Evolutionary conservation across 2,329 filamentous ascomycete species (phyloP).

Genomic region (Rutstroemia sp.): DNA sequence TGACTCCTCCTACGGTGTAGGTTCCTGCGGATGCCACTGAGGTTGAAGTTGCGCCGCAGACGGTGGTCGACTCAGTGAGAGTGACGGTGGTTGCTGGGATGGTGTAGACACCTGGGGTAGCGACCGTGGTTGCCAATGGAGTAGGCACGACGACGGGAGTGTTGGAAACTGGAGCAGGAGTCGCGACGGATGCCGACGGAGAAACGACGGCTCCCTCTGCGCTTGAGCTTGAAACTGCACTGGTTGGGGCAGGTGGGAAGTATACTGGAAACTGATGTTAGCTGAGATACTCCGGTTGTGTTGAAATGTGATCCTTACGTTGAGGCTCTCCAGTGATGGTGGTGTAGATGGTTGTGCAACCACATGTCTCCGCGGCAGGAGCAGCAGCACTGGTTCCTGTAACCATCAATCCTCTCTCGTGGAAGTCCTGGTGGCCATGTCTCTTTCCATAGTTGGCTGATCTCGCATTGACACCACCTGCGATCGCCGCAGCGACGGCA

Average conservation of each 20-base stretch:
- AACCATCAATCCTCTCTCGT: slow-evolving; percentile 37
- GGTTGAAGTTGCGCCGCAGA: slow-evolving; percentile 56
- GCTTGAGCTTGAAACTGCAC: background rate
- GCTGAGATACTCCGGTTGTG: background rate
- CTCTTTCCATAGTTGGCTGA: slow-evolving; percentile 41
- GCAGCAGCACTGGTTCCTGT: slow-evolving; percentile 10
- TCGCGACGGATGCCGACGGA: slow-evolving; percentile 10
- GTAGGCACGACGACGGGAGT: slow-evolving; percentile 38
- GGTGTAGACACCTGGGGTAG: slow-evolving; percentile 66
- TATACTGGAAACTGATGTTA: slow-evolving; percentile 14
- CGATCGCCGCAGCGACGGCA: slow-evolving; percentile 54
- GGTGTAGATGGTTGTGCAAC: slow-evolving; percentile 68
- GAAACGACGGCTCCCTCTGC: background rate
- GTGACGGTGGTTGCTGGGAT: slow-evolving; percentile 66
- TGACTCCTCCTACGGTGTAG: slow-evolving; percentile 65
- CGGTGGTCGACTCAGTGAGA: slow-evolving; percentile 58
- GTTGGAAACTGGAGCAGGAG: slow-evolving; percentile 21
- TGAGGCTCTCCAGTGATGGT: slow-evolving; percentile 62
- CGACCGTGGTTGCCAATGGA: slow-evolving; percentile 43
- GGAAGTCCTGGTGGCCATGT: slow-evolving; percentile 52
- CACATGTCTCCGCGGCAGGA: slow-evolving; percentile 43
- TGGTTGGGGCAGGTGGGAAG: slow-evolving; percentile 18
- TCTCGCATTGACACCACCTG: slow-evolving; percentile 46
- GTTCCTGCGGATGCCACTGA: slow-evolving; percentile 53
- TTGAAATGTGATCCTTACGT: slow-evolving; percentile 40